phyloP scores from a whole-genome alignment of 106 monocot genomes.

The Dioscorea alata region DNA sequence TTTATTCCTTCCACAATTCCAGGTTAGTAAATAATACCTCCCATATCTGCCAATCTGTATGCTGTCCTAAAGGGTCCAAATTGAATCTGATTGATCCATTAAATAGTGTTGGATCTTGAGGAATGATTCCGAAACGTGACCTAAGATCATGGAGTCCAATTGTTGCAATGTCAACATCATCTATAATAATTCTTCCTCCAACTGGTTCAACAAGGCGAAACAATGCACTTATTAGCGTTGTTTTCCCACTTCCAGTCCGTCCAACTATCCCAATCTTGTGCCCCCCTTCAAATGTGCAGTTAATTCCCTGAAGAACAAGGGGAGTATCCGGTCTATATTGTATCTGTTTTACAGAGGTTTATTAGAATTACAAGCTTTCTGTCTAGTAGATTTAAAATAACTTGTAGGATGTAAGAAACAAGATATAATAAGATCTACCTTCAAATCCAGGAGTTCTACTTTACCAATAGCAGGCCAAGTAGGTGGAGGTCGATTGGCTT shows the following conservation, averaged over 20 bases:
- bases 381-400: too few relatives aligned
- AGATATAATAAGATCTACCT: constrained; percentile 32
- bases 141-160: constrained; percentile 91
- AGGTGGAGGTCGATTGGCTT: constrained; percentile 39
- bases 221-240: constrained; percentile 65
- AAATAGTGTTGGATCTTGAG: constrained; percentile 95
- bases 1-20: background rate
- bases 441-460: constrained; percentile 71
- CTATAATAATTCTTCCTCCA: constrained; percentile 68
- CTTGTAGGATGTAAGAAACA: too few relatives aligned
- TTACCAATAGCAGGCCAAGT: constrained; percentile 75
- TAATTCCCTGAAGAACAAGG: constrained; percentile 66
- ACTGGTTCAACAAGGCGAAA: constrained; percentile 86
- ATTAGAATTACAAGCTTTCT: background rate
- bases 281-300: constrained; percentile 71
- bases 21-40: constrained; percentile 42
- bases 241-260: constrained; percentile 91
- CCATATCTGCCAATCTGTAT: constrained; percentile 75
- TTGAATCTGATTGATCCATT: constrained; percentile 82
- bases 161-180: constrained; percentile 63
- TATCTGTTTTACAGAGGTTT: constrained; percentile 38
- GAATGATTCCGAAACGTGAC: constrained; percentile 77
- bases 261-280: constrained; percentile 91
- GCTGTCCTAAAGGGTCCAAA: constrained; percentile 71
- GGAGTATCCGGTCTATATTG: constrained; percentile 64